Evolutionary conservation across 768 basidiomycete genomes (phyloP).

Genomic region (Termitomyces sp.): DNA sequence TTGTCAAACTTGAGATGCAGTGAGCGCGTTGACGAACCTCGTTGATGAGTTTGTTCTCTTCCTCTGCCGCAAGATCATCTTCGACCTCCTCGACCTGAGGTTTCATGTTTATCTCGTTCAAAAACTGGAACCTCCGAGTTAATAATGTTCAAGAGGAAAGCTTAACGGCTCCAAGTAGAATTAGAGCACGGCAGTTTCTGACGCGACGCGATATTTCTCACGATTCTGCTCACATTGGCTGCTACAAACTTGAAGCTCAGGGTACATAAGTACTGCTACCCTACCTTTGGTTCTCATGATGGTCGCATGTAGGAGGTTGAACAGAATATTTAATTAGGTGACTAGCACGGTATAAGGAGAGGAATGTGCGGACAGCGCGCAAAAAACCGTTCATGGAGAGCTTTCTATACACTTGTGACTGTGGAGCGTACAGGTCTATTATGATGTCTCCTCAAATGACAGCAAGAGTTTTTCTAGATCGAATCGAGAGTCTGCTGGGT

Average conservation of each 20-base stretch:
- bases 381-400: conserved; percentile 12
- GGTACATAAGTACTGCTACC: conserved; percentile 15
- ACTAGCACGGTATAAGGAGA: conserved; percentile 14
- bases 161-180: background rate
- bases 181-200: background rate
- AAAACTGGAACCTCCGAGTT: background rate
- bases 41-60: conserved; percentile 86
- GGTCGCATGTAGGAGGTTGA: conserved; percentile 3
- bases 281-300: conserved; percentile 4
- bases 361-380: conserved; percentile 8
- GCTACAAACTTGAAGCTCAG: background rate
- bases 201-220: conserved; percentile 44
- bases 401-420: conserved; percentile 16
- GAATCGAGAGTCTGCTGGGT: conserved; percentile 94
- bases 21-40: conserved; percentile 50
- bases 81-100: conserved; percentile 66
- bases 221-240: conserved; percentile 20
- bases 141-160: background rate
- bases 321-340: conserved; percentile 14
- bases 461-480: conserved; percentile 89
- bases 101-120: conserved; percentile 31
- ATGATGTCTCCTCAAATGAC: conserved; percentile 69
- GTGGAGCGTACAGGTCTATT: conserved; percentile 35
- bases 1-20: conserved; percentile 3
- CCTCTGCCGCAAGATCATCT: conserved; percentile 79